phyloP scores from a whole-genome alignment of 345 rosid genomes.

The Ceriops decandra region DNA sequence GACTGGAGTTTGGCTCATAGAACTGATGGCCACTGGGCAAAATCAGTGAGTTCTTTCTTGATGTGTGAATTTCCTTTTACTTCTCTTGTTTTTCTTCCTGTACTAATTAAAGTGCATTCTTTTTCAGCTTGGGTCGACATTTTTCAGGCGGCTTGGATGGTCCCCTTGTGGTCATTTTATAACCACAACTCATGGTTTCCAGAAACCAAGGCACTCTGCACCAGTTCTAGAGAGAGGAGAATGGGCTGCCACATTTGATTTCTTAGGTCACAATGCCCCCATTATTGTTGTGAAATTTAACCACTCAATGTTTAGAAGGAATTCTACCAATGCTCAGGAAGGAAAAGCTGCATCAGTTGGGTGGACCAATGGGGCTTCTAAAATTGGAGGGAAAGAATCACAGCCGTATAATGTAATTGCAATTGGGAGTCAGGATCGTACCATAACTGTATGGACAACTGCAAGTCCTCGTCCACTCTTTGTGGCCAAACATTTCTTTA shows the following conservation, averaged over 20 bases:
- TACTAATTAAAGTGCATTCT: conserved; percentile 24
- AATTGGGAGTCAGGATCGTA: conserved; percentile 98
- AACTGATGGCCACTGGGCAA: conserved; percentile 96
- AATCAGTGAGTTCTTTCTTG: conserved; percentile 62
- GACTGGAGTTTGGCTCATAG: conserved; percentile 97
- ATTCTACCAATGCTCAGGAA: conserved; percentile 48
- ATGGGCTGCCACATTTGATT: conserved; percentile 97
- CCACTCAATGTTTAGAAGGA: conserved; percentile 87
- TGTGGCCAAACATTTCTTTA: conserved; percentile 96
- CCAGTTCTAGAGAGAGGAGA: conserved; percentile 99
- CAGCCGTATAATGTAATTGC: conserved; percentile 94
- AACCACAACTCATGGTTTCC: conserved; percentile 97
- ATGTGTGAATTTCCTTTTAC: background rate
- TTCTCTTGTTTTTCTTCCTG: background rate
- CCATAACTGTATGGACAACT: conserved; percentile 99
- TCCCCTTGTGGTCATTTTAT: conserved; percentile 99
- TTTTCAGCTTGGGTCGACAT: conserved; percentile 91
- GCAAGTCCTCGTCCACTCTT: conserved; percentile 95
- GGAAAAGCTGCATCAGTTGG: conserved; percentile 51
- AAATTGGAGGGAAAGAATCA: conserved; percentile 73
- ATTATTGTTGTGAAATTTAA: conserved; percentile 91
- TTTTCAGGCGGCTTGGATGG: conserved; percentile 99
- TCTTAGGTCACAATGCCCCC: conserved; percentile 98
- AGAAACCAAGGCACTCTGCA: conserved; percentile 99
- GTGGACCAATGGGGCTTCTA: conserved; percentile 83